Evolutionary conservation across 768 basidiomycete species (phyloP), one percentile per base, ranked within the genome.

Genomic region (Cantharellus anzutake): DNA sequence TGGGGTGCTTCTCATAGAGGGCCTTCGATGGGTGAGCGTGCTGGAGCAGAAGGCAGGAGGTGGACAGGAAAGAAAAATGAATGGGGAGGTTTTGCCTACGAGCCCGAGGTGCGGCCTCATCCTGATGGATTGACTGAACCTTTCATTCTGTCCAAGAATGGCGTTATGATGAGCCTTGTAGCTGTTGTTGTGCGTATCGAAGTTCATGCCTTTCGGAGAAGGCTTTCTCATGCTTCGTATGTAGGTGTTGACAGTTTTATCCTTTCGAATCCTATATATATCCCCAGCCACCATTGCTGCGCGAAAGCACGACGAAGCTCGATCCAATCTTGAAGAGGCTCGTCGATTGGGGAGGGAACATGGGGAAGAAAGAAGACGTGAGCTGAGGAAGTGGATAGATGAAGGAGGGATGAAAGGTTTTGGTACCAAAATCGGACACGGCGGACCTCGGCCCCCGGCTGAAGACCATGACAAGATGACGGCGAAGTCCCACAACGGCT

Each of bases 41-140:
- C 52, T 7, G 7, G 11, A 7, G 52, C 52, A 7, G 52, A 37
- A 11, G 52, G 52, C 38, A 48, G 44, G 44, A 48, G 11, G 11
- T 48, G 44, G 44, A 48, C 11, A 11, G 29, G 44, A 48, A 48
- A 29, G 29, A 11, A 11, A 48, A 14, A 11, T 14, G 14, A 55
- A 38, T 39, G 1, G 29, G 60, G 61, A 16, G 61, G 61, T n/a
- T 62, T 62, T 40, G 38, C 55, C 5, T 61, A 61, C 34, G n/a
- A 62, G 5, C 41, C 35, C 56, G 56, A 61, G 37, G 40, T 42
- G 3, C 39, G 44, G 35, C 52, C 56, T 57, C 56, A 61, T 41
- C 41, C 57, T 7, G 60, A 61, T 42, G 42, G 60, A 7, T 37
- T 55, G 11, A 55, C 52, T 11, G 52, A 55, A 37, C 52, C 52